These are phyloP conservation scores for Naganishia cerealis DNA, from an alignment of 1,284 basidiomycete genomes.

Conservation along the genomic window DNA sequence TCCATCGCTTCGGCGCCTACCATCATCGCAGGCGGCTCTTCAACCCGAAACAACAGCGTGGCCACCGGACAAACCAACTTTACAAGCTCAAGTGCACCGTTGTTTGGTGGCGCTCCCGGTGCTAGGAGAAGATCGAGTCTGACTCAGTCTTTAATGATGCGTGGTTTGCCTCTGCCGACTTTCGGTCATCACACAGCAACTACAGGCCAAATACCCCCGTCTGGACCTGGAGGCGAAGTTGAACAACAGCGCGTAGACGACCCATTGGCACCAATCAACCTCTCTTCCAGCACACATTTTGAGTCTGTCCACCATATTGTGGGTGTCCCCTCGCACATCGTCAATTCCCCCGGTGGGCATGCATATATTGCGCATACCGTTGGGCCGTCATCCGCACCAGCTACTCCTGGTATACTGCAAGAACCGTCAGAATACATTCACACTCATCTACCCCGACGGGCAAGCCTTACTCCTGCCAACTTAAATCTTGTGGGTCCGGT, in stretches of 20 bases:
- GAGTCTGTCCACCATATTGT: neutral
- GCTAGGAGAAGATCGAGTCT: conserved; percentile 28
- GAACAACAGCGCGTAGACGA: conserved; percentile 2
- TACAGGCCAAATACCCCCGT: neutral
- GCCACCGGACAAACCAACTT: conserved; percentile 19
- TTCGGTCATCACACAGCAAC: conserved; percentile 2
- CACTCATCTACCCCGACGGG: conserved; percentile 53
- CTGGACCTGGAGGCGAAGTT: neutral
- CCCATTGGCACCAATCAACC: conserved; percentile 19
- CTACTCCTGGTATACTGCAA: conserved; percentile 3
- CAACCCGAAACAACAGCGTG: conserved; percentile 26
- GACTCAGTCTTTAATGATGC: conserved; percentile 26
- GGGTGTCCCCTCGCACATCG: neutral
- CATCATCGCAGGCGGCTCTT: neutral
- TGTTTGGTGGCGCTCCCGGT: neutral
- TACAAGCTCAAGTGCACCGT: conserved; percentile 9
- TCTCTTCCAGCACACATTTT: neutral
- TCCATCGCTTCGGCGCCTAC: conserved; percentile 16
- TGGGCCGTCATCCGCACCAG: conserved; percentile 22
- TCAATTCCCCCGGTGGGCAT: conserved; percentile 2
- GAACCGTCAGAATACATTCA: conserved; percentile 53
- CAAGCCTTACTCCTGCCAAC: conserved; percentile 51
- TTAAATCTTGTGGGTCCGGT: conserved; percentile 53
- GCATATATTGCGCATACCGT: conserved; percentile 7
- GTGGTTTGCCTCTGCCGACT: conserved; percentile 23